Evolutionary conservation across 192 early-diverging fungal species (phyloP).

Genomic region (Haplosporangium gracile): DNA sequence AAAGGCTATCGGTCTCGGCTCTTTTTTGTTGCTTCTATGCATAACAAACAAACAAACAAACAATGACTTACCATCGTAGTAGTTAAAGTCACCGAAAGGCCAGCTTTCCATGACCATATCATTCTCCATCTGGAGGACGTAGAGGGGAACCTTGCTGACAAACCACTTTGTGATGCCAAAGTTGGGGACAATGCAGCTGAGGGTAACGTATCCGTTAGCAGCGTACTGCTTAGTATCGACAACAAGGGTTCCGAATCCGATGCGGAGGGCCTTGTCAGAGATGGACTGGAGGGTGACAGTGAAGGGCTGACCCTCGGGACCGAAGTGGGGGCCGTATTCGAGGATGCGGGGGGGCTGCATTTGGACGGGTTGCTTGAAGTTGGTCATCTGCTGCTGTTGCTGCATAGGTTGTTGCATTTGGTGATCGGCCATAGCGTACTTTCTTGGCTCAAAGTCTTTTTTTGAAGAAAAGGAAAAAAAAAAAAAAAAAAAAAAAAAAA

Average conservation of each 20-base stretch:
- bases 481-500: not conserved
- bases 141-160: slow-evolving; percentile 58
- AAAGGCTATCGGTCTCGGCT: not conserved
- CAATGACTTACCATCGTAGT: slow-evolving; percentile 41
- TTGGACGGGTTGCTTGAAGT: slow-evolving; percentile 30
- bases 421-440: slow-evolving; percentile 51
- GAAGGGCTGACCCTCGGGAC: slow-evolving; percentile 45
- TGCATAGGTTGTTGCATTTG: slow-evolving; percentile 23
- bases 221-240: slow-evolving; percentile 65
- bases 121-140: slow-evolving; percentile 58
- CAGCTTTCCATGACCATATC: slow-evolving; percentile 59
- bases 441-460: slow-evolving; percentile 55
- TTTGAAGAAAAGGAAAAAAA: not conserved
- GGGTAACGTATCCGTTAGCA: slow-evolving; percentile 57
- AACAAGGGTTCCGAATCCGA: slow-evolving; percentile 63
- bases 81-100: slow-evolving; percentile 61
- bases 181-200: slow-evolving; percentile 58
- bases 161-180: slow-evolving; percentile 58
- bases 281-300: slow-evolving; percentile 54
- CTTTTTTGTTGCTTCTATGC: not conserved
- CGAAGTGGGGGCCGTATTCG: slow-evolving; percentile 59
- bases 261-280: slow-evolving; percentile 50
- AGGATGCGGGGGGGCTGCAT: slow-evolving; percentile 52
- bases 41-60: not conserved
- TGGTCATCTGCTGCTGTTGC: slow-evolving; percentile 24